These are phyloP conservation scores for Dacryopinax primogenitus DNA, from an alignment of 768 basidiomycete genomes.

Conservation along the genomic window DNA sequence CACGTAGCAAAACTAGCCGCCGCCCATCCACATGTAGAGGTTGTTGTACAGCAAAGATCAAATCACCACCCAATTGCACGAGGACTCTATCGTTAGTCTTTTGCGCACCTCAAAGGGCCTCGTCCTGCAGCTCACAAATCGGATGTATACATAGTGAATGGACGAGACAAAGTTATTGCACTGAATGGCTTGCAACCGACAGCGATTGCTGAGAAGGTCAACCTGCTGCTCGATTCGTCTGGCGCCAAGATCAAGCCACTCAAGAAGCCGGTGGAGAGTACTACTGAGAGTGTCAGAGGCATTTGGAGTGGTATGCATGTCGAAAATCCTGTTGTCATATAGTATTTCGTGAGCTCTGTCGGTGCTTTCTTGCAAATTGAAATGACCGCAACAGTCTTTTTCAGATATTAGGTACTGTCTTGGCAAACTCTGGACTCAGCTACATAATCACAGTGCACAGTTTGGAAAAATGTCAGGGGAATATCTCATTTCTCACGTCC, in stretches of 20 bases:
- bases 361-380: background rate
- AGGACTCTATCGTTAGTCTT: constrained; percentile 61
- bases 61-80: constrained; percentile 67
- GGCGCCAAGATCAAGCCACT: constrained; percentile 73
- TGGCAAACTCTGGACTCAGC: too few relatives aligned
- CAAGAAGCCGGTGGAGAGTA: constrained; percentile 65
- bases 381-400: too few relatives aligned
- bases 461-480: too few relatives aligned
- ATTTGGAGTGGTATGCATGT: constrained; percentile 86
- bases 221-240: constrained; percentile 73
- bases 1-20: constrained; percentile 52
- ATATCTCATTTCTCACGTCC: background rate
- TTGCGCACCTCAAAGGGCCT: background rate
- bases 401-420: too few relatives aligned
- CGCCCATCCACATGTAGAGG: constrained; percentile 68
- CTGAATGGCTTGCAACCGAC: constrained; percentile 62
- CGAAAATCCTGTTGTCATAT: constrained; percentile 47
- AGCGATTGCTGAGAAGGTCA: constrained; percentile 62
- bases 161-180: constrained; percentile 76
- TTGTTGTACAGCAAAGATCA: constrained; percentile 65
- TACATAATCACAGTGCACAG: too few relatives aligned
- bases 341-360: background rate
- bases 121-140: background rate
- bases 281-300: constrained; percentile 67
- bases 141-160: constrained; percentile 54